Evolutionary conservation across 805 yeast genomes (phyloP).

Genomic region (Danielia reshetovae): DNA sequence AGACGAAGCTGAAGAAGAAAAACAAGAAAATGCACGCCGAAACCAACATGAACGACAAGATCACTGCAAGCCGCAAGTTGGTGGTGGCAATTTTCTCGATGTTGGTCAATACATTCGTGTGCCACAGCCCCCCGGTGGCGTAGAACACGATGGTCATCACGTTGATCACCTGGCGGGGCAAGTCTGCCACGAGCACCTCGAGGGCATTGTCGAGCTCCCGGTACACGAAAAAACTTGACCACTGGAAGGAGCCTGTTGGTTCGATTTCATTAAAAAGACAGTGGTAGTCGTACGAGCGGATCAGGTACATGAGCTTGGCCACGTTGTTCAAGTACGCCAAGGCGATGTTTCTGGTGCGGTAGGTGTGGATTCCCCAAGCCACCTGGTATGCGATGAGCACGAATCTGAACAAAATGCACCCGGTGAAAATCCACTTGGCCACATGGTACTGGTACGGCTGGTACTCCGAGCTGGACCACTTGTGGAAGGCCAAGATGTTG

Average conservation of each 20-base stretch:
- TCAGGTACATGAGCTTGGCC: slow-evolving; percentile 55
- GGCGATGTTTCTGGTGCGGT: slow-evolving; percentile 60
- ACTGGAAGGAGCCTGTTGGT: slow-evolving; percentile 58
- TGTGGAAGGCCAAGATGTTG: slow-evolving; percentile 64
- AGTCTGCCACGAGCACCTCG: slow-evolving; percentile 65
- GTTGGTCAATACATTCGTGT: slow-evolving; percentile 42
- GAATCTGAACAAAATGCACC: slow-evolving; percentile 73
- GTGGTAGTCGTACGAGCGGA: slow-evolving; percentile 57
- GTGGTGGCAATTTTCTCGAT: slow-evolving; percentile 56
- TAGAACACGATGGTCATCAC: slow-evolving; percentile 61
- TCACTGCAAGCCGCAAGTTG: slow-evolving; percentile 63
- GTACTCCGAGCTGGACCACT: slow-evolving; percentile 56
- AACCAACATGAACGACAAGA: slow-evolving; percentile 69
- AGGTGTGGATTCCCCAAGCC: slow-evolving; percentile 54
- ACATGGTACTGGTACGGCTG: slow-evolving; percentile 46
- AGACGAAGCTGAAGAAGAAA: slow-evolving; percentile 52
- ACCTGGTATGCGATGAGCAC: slow-evolving; percentile 53
- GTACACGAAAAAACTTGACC: slow-evolving; percentile 62
- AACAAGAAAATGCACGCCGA: slow-evolving; percentile 72
- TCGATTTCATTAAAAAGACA: slow-evolving; percentile 72
- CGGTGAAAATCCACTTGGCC: slow-evolving; percentile 70
- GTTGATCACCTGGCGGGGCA: slow-evolving; percentile 85
- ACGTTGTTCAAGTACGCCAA: slow-evolving; percentile 63
- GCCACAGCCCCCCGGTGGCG: slow-evolving; percentile 44
- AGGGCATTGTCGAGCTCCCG: slow-evolving; percentile 62